Evolutionary conservation across 768 basidiomycete species (phyloP).

Genomic region (Tulasnella sp.): DNA sequence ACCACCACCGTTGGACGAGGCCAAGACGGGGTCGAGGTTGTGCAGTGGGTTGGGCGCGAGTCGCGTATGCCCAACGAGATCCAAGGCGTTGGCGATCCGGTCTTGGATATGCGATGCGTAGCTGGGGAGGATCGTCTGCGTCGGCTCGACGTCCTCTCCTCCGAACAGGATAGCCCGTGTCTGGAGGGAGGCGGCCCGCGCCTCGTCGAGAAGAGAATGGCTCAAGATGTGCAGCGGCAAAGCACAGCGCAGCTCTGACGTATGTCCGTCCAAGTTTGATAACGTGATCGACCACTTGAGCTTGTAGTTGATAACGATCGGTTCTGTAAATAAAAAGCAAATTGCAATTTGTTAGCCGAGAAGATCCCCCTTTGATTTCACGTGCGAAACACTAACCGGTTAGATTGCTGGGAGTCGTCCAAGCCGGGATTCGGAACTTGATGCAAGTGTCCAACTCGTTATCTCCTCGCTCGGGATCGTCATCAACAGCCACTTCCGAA

Average conservation of each 20-base stretch:
- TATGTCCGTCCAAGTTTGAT: conserved; percentile 82
- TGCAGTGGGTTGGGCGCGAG: conserved; percentile 30
- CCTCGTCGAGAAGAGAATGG: conserved; percentile 61
- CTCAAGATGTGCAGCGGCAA: conserved; percentile 83
- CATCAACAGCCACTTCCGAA: not conserved
- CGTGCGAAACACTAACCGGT: conserved; percentile 19
- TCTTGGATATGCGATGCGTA: conserved; percentile 87
- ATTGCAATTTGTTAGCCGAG: not conserved
- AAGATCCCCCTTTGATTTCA: not conserved
- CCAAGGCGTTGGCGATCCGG: conserved; percentile 48
- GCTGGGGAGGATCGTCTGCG: conserved; percentile 69
- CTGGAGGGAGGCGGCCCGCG: conserved; percentile 57
- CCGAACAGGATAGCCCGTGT: conserved; percentile 67
- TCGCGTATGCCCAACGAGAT: conserved; percentile 24
- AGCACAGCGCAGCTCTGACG: conserved; percentile 90
- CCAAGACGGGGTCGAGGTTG: conserved; percentile 33
- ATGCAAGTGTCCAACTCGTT: conserved; percentile 49
- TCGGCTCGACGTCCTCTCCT: conserved; percentile 30
- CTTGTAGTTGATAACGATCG: conserved; percentile 63
- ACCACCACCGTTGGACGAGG: not conserved
- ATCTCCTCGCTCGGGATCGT: conserved; percentile 25
- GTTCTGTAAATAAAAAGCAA: conserved; percentile 40
- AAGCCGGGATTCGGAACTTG: conserved; percentile 50
- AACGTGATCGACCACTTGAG: conserved; percentile 41
- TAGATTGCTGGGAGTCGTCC: conserved; percentile 27